These are phyloP conservation scores for Gaeumannomyces tritici DNA, from an alignment of 2,329 filamentous ascomycete species.

Conservation along the genomic window DNA sequence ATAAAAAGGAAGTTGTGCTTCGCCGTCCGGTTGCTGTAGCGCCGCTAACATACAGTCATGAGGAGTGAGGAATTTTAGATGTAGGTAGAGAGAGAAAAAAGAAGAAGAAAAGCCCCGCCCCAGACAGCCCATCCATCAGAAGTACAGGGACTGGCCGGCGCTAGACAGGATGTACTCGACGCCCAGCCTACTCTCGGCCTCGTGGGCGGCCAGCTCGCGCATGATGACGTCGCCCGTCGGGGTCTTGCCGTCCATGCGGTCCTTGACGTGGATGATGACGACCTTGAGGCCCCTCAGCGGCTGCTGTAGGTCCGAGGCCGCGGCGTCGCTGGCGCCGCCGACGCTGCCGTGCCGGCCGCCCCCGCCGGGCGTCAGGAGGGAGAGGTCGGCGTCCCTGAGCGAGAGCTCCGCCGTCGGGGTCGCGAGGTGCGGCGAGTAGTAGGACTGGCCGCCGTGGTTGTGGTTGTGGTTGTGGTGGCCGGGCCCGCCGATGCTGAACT, in stretches of 20 bases:
- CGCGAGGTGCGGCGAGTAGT: constrained; percentile 31
- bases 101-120: no score
- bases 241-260: constrained; percentile 65
- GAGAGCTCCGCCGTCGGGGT: constrained; percentile 38
- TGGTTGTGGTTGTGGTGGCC: neutral
- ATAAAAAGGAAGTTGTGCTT: neutral
- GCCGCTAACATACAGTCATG: neutral
- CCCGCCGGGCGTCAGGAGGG: constrained; percentile 2
- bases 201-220: constrained; percentile 56
- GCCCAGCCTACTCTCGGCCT: constrained; percentile 56
- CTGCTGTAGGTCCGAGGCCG: constrained; percentile 7
- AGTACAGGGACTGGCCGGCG: constrained; percentile 49
- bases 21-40: neutral
- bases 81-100: neutral
- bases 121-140: constrained; percentile 27
- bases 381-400: constrained; percentile 23
- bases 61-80: neutral
- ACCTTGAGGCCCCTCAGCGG: constrained; percentile 67
- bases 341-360: neutral
- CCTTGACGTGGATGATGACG: constrained; percentile 91
- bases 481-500: no score
- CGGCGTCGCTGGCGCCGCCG: neutral
- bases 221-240: constrained; percentile 58
- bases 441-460: neutral
- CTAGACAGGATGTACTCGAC: constrained; percentile 70